These are phyloP conservation scores for Kluyveromyces starmeri DNA, from an alignment of 805 yeast genomes.

Conservation along the genomic window DNA sequence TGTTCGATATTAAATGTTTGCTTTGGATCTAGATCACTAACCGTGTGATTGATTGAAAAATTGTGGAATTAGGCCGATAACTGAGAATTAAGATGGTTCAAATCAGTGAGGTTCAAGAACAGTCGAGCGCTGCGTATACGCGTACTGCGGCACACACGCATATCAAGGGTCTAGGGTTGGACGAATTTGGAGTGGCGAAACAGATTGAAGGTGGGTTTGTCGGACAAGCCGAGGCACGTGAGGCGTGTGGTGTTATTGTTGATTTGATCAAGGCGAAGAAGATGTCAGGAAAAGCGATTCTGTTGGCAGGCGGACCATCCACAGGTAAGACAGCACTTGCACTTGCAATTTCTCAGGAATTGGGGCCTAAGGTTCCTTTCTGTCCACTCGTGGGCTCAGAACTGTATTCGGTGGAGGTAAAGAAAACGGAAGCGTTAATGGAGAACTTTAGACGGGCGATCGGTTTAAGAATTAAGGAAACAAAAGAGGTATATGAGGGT, in stretches of 20 bases:
- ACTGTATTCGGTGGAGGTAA: slow-evolving; percentile 89
- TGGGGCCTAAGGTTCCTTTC: slow-evolving; percentile 96
- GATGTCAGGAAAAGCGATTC: slow-evolving; percentile 92
- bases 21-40: too few relatives aligned
- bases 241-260: slow-evolving; percentile 91
- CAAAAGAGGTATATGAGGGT: slow-evolving; percentile 96
- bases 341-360: slow-evolving; percentile 87
- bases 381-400: slow-evolving; percentile 96
- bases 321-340: slow-evolving; percentile 98
- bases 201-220: slow-evolving; percentile 80
- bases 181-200: slow-evolving; percentile 80
- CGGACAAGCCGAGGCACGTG: slow-evolving; percentile 65
- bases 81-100: slow-evolving; percentile 47
- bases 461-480: slow-evolving; percentile 91
- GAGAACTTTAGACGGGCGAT: slow-evolving; percentile 95
- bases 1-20: too few relatives aligned
- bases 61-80: too few relatives aligned
- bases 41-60: too few relatives aligned
- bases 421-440: slow-evolving; percentile 93
- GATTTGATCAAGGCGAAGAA: slow-evolving; percentile 87
- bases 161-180: slow-evolving; percentile 88
- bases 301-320: slow-evolving; percentile 96
- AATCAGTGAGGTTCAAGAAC: slow-evolving; percentile 65
- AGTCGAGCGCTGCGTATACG: slow-evolving; percentile 16
- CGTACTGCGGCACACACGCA: slow-evolving; percentile 96